Conservation (phyloP, 352 stramenopile genomes). For the Phytophthora nicotianae region DNA sequence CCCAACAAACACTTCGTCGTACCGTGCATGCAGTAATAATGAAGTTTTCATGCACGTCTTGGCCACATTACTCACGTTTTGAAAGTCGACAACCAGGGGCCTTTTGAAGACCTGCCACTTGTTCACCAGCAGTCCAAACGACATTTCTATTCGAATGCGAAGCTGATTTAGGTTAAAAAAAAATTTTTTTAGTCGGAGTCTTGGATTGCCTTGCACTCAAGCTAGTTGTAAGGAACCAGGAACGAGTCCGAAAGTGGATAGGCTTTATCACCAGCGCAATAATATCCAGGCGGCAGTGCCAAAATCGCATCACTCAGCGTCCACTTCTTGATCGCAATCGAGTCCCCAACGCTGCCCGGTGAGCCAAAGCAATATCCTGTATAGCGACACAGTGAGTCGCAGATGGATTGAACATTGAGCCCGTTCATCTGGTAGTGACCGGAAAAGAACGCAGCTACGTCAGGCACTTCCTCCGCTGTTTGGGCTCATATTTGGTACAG, state of each 20-base stretch:
- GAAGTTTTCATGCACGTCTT: constrained; percentile 1
- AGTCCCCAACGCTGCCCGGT: neutral
- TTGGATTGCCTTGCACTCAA: neutral
- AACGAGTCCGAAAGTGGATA: constrained; percentile 14
- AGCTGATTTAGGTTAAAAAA: constrained; percentile 45
- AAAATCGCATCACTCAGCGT: neutral
- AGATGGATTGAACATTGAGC: neutral
- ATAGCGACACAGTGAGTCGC: neutral
- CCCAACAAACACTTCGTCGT: neutral
- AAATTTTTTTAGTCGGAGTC: constrained; percentile 37
- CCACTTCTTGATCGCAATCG: neutral
- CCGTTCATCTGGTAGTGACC: neutral
- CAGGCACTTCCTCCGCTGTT: neutral
- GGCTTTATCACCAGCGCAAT: constrained; percentile 2
- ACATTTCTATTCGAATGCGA: constrained; percentile 52
- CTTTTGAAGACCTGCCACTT: no score
- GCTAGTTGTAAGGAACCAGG: constrained; percentile 10
- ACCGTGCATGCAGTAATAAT: neutral
- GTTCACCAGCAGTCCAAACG: constrained; percentile 23
- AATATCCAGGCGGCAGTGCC: neutral
- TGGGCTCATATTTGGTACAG: constrained; percentile 11
- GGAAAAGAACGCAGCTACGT: constrained; percentile 14
- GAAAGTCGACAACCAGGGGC: neutral
- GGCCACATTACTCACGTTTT: neutral
- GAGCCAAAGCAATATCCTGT: neutral